phyloP scores from a whole-genome alignment of 768 basidiomycete genomes.

The Collybia sp. region DNA sequence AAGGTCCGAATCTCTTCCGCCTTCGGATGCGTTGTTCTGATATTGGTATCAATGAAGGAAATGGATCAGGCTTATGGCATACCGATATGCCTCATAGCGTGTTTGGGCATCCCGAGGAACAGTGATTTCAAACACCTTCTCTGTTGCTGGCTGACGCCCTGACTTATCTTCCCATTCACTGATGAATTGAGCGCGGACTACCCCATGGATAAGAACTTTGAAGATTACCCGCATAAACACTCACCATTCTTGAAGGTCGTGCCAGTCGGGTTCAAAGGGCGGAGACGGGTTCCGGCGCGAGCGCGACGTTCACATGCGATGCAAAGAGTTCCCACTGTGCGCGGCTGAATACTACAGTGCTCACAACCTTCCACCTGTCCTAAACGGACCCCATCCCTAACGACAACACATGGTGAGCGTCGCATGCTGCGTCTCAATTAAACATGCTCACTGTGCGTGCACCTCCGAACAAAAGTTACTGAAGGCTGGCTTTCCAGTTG shows the following conservation, averaged over 20 bases:
- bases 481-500: constrained; percentile 43
- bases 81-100: constrained; percentile 48
- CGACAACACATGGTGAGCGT: constrained; percentile 1
- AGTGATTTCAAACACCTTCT: constrained; percentile 53
- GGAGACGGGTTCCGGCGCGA: constrained; percentile 36
- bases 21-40: constrained; percentile 28
- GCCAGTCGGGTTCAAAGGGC: constrained; percentile 42
- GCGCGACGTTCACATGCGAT: constrained; percentile 44
- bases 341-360: constrained; percentile 43
- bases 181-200: constrained; percentile 44
- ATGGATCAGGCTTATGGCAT: constrained; percentile 7
- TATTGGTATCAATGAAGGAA: constrained; percentile 4
- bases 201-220: constrained; percentile 11
- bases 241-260: constrained; percentile 48
- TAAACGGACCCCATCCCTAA: constrained; percentile 47
- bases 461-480: constrained; percentile 54
- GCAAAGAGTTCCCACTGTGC: constrained; percentile 41
- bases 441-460: constrained; percentile 45
- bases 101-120: constrained; percentile 35
- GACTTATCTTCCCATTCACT: constrained; percentile 47
- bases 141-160: constrained; percentile 33
- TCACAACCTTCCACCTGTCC: constrained; percentile 46
- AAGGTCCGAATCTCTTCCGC: constrained; percentile 53
- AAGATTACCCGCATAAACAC: constrained; percentile 14
- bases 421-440: constrained; percentile 2